A percentile compares a stretch with the other conserved stretches of the same genome.
Evolutionary conservation across 2,329 filamentous ascomycete species (phyloP).

Genomic region (Leptosphaerulina australis): DNA sequence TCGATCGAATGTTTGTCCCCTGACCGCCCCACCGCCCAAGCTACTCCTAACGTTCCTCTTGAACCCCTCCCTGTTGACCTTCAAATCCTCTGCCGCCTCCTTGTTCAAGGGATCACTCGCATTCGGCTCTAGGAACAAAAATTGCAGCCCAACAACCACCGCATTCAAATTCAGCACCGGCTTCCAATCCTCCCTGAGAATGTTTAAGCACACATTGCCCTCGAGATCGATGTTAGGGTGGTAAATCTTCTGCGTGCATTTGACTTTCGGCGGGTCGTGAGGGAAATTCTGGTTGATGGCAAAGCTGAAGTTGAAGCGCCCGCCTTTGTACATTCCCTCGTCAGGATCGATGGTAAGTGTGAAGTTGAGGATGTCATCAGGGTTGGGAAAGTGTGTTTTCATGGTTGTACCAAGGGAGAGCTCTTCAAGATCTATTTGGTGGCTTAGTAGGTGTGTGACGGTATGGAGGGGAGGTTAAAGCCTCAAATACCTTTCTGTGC

Average conservation of each 20-base stretch:
- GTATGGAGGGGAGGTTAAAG: background rate
- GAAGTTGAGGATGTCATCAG: conserved; percentile 87
- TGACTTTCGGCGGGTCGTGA: conserved; percentile 96
- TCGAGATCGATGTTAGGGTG: conserved; percentile 98
- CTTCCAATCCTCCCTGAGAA: conserved; percentile 98
- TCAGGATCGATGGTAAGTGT: conserved; percentile 81
- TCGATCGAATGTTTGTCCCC: conserved; percentile 75
- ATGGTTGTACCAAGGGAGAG: conserved; percentile 79
- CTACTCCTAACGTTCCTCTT: conserved; percentile 85
- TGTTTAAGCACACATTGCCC: conserved; percentile 97
- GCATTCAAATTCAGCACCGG: conserved; percentile 96
- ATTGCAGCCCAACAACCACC: conserved; percentile 94
- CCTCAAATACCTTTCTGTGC: conserved; percentile 82
- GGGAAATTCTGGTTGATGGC: conserved; percentile 94
- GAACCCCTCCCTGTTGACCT: conserved; percentile 83
- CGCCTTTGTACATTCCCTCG: conserved; percentile 87
- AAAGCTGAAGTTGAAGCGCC: conserved; percentile 88
- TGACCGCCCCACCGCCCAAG: conserved; percentile 81
- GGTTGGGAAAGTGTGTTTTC: conserved; percentile 79
- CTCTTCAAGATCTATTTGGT: conserved; percentile 73
- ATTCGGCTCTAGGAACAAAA: conserved; percentile 97
- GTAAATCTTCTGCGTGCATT: conserved; percentile 97
- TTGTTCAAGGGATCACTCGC: conserved; percentile 98
- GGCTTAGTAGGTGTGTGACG: conserved; percentile 16
- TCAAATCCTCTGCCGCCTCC: conserved; percentile 91